Evolutionary conservation across 2,329 filamentous ascomycete species (phyloP).

Genomic region (Fusarium penzigii): DNA sequence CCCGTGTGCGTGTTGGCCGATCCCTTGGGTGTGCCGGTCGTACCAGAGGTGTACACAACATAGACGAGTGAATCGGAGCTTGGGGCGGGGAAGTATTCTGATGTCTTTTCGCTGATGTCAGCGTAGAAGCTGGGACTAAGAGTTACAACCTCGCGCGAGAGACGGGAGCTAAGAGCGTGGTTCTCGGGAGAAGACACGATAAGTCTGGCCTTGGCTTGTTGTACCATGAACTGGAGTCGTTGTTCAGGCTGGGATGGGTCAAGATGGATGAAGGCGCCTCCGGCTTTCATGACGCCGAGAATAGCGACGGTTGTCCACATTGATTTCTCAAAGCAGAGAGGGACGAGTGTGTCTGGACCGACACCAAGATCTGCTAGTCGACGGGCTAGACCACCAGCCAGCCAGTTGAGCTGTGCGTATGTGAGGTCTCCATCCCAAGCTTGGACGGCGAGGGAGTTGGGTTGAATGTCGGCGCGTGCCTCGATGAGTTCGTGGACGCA

Average conservation of each 20-base stretch:
- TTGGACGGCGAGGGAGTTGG: not conserved
- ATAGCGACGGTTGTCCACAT: conserved; percentile 22
- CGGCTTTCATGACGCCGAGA: conserved; percentile 21
- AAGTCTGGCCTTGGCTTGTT: not conserved
- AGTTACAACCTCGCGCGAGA: not conserved
- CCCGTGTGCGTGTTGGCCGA: conserved; percentile 34
- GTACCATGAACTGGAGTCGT: not conserved
- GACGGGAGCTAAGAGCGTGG: not conserved
- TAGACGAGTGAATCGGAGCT: conserved; percentile 10
- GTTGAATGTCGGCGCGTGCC: not conserved
- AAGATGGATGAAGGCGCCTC: not conserved
- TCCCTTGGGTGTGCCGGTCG: conserved; percentile 57
- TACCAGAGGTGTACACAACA: conserved; percentile 59
- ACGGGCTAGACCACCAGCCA: not conserved
- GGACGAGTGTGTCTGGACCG: not conserved
- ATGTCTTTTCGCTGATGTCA: not conserved
- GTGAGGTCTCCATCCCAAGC: conserved; percentile 3
- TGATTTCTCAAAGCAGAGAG: conserved; percentile 29
- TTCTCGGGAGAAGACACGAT: not conserved
- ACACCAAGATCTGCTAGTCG: not conserved
- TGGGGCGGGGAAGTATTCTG: not conserved
- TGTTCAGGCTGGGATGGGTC: not conserved
- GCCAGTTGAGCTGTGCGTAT: not conserved
- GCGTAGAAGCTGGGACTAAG: not conserved
- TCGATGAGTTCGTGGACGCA: conserved; percentile 17